Evolutionary conservation across 2,329 filamentous ascomycete species (phyloP).

Genomic region (Fusarium cyanostomum): DNA sequence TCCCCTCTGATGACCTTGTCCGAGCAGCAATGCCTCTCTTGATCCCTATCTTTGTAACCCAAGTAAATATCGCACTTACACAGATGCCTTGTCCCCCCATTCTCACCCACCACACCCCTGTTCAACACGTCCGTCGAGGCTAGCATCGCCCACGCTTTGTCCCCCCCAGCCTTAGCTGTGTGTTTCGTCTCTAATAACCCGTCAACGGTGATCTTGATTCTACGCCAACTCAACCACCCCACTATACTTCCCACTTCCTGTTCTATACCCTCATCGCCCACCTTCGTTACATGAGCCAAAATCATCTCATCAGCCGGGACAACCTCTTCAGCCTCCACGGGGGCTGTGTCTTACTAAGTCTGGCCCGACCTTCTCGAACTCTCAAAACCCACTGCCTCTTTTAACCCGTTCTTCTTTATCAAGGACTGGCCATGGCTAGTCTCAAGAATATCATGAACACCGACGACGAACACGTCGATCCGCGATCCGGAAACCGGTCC

Average conservation of each 20-base stretch:
- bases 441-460: slow-evolving; percentile 67
- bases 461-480: slow-evolving; percentile 58
- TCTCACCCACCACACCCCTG: slow-evolving; percentile 33
- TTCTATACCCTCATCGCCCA: slow-evolving; percentile 44
- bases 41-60: slow-evolving; percentile 41
- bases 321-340: slow-evolving; percentile 49
- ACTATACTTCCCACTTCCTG: slow-evolving; percentile 36
- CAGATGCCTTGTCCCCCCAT: slow-evolving; percentile 26
- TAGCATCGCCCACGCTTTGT: slow-evolving; percentile 37
- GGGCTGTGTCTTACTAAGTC: slow-evolving; percentile 61
- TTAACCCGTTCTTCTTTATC: slow-evolving; percentile 51
- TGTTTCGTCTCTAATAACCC: slow-evolving; percentile 38
- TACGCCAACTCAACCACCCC: slow-evolving; percentile 42
- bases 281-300: slow-evolving; percentile 47
- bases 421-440: slow-evolving; percentile 60
- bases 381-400: slow-evolving; percentile 47
- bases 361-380: slow-evolving; percentile 45
- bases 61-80: slow-evolving; percentile 32
- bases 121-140: slow-evolving; percentile 31
- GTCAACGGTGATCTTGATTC: slow-evolving; percentile 36
- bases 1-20: slow-evolving; percentile 23
- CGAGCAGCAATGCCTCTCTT: slow-evolving; percentile 43
- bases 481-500: slow-evolving; percentile 58
- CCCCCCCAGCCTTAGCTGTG: slow-evolving; percentile 32
- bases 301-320: slow-evolving; percentile 40